Conservation (phyloP, 768 basidiomycete species). For the Hygrophorus russula region DNA sequence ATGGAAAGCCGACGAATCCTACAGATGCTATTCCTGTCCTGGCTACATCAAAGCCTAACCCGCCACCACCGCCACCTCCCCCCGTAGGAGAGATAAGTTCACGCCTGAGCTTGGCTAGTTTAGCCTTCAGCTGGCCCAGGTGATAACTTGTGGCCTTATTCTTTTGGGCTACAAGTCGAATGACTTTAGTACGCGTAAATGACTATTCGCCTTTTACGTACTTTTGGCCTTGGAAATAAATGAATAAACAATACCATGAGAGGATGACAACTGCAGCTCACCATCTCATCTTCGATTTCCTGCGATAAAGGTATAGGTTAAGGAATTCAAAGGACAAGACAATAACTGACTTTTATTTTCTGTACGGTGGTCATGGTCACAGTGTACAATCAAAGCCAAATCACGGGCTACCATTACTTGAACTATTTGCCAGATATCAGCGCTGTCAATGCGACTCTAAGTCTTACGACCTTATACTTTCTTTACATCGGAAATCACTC, state of each 20-base stretch:
- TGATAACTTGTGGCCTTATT: constrained; percentile 96
- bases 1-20: constrained; percentile 86
- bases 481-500: not conserved
- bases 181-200: constrained; percentile 9
- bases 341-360: constrained; percentile 62
- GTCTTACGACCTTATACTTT: not conserved
- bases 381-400: not conserved
- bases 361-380: constrained; percentile 79
- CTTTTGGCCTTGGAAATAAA: constrained; percentile 54
- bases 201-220: constrained; percentile 24
- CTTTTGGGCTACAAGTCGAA: constrained; percentile 62
- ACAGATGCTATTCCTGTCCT: constrained; percentile 95
- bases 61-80: constrained; percentile 79
- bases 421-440: not conserved
- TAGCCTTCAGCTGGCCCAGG: constrained; percentile 94
- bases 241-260: constrained; percentile 12
- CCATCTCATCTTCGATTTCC: constrained; percentile 98
- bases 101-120: constrained; percentile 91
- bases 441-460: not conserved
- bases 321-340: constrained; percentile 12
- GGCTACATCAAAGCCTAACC: constrained; percentile 95
- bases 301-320: constrained; percentile 19
- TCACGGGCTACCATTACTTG: not conserved
- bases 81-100: constrained; percentile 76
- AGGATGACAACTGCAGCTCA: constrained; percentile 26